Conservation (phyloP, 1,284 basidiomycete species). For the Moesziomyces globuligerus region DNA sequence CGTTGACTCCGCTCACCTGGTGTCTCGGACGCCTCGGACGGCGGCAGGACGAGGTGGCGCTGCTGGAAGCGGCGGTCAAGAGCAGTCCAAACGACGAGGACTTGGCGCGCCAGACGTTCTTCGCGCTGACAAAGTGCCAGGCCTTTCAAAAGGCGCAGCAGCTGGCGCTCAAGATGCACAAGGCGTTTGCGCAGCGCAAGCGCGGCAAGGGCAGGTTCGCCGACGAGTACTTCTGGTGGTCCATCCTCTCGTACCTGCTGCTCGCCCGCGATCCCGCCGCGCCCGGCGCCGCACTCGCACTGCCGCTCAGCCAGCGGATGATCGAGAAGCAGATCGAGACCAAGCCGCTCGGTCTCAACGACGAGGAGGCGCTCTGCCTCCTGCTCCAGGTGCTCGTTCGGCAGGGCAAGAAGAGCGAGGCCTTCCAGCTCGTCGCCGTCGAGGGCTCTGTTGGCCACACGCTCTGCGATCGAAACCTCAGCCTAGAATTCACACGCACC, state of each 20-base stretch:
- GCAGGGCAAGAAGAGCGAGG: slow-evolving; percentile 70
- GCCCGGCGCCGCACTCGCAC: slow-evolving; percentile 73
- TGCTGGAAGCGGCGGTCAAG: slow-evolving; percentile 66
- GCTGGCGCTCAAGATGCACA: slow-evolving; percentile 45
- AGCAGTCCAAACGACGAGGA: slow-evolving; percentile 81
- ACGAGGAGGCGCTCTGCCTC: slow-evolving; percentile 79
- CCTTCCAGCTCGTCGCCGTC: slow-evolving; percentile 75
- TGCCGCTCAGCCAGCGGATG: slow-evolving; percentile 72
- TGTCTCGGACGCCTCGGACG: slow-evolving; percentile 79
- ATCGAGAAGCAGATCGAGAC: slow-evolving; percentile 76
- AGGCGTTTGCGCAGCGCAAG: slow-evolving; percentile 72
- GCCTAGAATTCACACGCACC: slow-evolving; percentile 72
- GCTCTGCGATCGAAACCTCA: slow-evolving; percentile 77
- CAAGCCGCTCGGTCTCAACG: slow-evolving; percentile 77
- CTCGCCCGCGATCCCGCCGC: slow-evolving; percentile 66
- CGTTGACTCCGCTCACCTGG: slow-evolving; percentile 81
- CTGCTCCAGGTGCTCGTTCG: slow-evolving; percentile 78
- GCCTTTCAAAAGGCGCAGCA: slow-evolving; percentile 63
- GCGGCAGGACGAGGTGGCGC: slow-evolving; percentile 70
- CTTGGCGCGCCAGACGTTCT: slow-evolving; percentile 81
- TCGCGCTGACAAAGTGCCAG: slow-evolving; percentile 68
- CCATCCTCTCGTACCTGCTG: slow-evolving; percentile 79
- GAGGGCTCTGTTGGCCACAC: slow-evolving; percentile 70
- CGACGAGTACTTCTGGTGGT: slow-evolving; percentile 84
- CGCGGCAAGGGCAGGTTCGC: slow-evolving; percentile 81